Base-by-base conservation (phyloP, 441 rosid species). In the Gossypium schwendimanii region DNA sequence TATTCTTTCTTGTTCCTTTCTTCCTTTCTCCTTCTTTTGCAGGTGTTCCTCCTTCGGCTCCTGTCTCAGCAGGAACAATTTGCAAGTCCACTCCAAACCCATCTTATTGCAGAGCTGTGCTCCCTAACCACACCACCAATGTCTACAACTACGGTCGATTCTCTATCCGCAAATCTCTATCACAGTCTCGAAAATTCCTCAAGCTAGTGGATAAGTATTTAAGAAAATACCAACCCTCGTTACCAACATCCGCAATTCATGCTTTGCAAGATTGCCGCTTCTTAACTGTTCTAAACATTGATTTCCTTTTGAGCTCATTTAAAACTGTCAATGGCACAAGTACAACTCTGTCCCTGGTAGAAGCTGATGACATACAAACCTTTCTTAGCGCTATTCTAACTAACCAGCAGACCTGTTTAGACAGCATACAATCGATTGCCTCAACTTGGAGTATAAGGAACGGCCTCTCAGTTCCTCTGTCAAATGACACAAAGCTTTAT, bases 191-290 rank as follows among this genome's bases (percentile, higher is more conserved):
- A 3, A 90, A 85, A 61, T 88, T 89, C 86, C 44, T 87, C 39
- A 71, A 69, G 10, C 54, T 84, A 0, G 83, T 92, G 0, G 83
- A 94, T 14, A 78, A 77, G 23, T 89, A 86, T 76, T 84, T 90
- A 11, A 49, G 62, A 10, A 71, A 8, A 23, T 23, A 73, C 63
- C 73, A 69, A 47, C 79, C 80, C 4, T 55, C 80, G 14, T 71
- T 86, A 28, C 82, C 91, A 0, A 47, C 73, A 24, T 28, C 87
- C 3, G 84, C 84, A 0, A 15, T 83, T 63, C 77, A 91, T 1
- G 99, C 97, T 24, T 87, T 95, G 4, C 82, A 91, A 72, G 99
- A 95, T 74, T 95, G 98, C 81, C 79, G 62, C 3, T 64, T 73
- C 8, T 84, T 95, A 0, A 90, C 97, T 6, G 69, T 44, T 15